Evolutionary conservation across 2,329 filamentous ascomycete genomes (phyloP).

Genomic region (Lecanosticta acicola): DNA sequence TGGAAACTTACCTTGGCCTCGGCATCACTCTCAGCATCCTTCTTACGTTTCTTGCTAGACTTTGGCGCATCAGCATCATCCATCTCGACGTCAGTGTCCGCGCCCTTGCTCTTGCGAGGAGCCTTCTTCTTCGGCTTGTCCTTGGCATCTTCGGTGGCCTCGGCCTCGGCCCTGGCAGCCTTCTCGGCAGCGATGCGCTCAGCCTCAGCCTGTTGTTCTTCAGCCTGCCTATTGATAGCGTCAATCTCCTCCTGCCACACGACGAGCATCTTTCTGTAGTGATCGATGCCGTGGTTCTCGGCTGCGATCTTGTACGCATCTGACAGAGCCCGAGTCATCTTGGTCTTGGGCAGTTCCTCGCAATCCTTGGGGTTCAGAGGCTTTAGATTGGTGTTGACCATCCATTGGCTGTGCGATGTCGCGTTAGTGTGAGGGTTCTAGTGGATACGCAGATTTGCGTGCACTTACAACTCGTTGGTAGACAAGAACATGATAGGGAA

Average conservation of each 20-base stretch:
- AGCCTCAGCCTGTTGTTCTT: constrained; percentile 37
- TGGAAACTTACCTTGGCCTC: constrained; percentile 57
- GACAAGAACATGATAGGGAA: constrained; percentile 93
- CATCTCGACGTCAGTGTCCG: constrained; percentile 48
- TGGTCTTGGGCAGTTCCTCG: constrained; percentile 65
- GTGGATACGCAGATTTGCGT: too few relatives aligned
- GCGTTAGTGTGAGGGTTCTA: neutral
- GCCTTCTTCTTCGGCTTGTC: constrained; percentile 44
- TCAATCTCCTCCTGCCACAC: constrained; percentile 53
- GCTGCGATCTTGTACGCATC: constrained; percentile 75
- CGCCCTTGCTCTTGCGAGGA: constrained; percentile 30
- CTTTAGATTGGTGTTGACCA: constrained; percentile 74
- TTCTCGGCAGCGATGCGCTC: constrained; percentile 36
- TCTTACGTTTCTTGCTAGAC: constrained; percentile 74
- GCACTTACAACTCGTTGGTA: constrained; percentile 93
- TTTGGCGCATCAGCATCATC: constrained; percentile 58
- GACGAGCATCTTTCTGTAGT: constrained; percentile 74
- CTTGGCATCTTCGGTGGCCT: constrained; percentile 47
- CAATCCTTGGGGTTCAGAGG: constrained; percentile 66
- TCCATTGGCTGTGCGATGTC: constrained; percentile 68
- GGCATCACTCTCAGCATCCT: constrained; percentile 57
- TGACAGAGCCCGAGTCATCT: constrained; percentile 73
- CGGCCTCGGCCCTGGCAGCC: constrained; percentile 44
- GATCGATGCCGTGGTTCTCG: constrained; percentile 68
- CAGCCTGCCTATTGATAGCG: constrained; percentile 23